These are phyloP conservation scores for Nakataea oryzae DNA, from an alignment of 2,329 filamentous ascomycete species.

Conservation along the genomic window DNA sequence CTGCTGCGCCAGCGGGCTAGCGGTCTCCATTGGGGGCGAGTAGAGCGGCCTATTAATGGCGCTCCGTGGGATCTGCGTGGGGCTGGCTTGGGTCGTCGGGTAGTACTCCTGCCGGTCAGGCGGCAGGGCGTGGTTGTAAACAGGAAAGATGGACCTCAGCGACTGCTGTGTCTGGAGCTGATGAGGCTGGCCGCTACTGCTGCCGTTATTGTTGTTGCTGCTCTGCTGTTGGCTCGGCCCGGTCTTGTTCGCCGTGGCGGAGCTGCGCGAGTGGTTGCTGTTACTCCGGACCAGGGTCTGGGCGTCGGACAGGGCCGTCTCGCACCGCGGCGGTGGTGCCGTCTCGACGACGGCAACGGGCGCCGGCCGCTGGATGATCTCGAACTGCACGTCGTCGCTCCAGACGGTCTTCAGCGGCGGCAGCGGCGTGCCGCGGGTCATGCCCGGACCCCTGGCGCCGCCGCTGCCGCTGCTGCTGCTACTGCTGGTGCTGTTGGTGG, in stretches of 20 bases:
- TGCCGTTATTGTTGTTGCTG: constrained; percentile 7
- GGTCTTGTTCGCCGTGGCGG: constrained; percentile 13
- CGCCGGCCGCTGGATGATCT: constrained; percentile 27
- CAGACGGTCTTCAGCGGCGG: constrained; percentile 7
- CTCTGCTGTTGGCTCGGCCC: constrained; percentile 3
- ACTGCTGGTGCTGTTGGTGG: constrained; percentile 6
- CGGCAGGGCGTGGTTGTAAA: constrained; percentile 58
- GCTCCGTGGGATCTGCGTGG: constrained; percentile 50
- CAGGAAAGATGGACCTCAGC: constrained; percentile 65
- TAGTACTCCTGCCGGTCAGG: constrained; percentile 61
- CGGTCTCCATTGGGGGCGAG: constrained; percentile 23
- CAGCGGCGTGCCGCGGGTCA: not conserved
- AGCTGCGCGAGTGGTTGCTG: constrained; percentile 41
- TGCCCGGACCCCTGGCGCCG: constrained; percentile 1
- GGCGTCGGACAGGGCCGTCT: constrained; percentile 40
- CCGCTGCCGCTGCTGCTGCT: constrained; percentile 1
- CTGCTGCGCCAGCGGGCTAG: not conserved
- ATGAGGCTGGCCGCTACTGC: constrained; percentile 10
- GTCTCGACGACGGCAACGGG: constrained; percentile 27
- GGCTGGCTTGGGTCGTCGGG: constrained; percentile 49
- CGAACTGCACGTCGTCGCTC: not conserved
- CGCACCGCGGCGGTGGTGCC: constrained; percentile 31
- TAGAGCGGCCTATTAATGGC: constrained; percentile 59
- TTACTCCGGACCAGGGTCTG: constrained; percentile 36
- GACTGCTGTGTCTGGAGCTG: constrained; percentile 16